Base-by-base conservation (phyloP, 1,284 basidiomycete genomes). In the Boletus holoroseus region DNA sequence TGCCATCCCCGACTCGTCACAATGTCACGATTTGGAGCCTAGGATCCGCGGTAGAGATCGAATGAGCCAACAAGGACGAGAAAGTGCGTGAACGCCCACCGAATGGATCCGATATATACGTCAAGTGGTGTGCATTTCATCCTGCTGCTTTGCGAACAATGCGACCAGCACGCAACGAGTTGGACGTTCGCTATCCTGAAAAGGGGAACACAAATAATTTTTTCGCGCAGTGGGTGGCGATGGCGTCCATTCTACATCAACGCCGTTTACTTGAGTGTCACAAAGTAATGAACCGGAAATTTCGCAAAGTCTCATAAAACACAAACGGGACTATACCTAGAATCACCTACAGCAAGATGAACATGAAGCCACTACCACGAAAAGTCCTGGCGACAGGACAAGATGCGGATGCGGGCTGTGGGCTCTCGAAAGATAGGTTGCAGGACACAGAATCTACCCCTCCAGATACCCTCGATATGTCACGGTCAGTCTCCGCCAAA, bases 21-120 rank as follows among this genome's bases (percentile, higher is more conserved):
- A 53, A 15, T 8, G 13, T 62, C 62, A 64, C 63, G 30, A 35
- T 41, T 42, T 39, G 50, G 48, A 16, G 47, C 60, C 50, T 55
- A 52, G 56, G 61, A 61, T 64, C 56, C 62, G 62, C 60, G 61
- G 62, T 51, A 44, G 51, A 44, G 26, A 46, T 47, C 36, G 53
- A 28, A 49, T 24, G 44, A 38, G 36, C 39, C 30, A 39, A 24
- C 16, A 38, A 37, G 36, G 30, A 54, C 32, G 50, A 24, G 37
- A 36, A 26, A 39, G 20, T 34, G 32, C 26, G 37, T n/a, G 32
- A 60, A 50, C 7, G 22, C 32, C 31, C 18, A 28, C 41, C 47
- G 5, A 34, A 27, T 31, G 39, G 9, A 42, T 43, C 42, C 44
- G 43, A 55, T 44, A 39, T 48, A 42, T 40, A 27, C 15, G 35